These are phyloP conservation scores for Lasiosphaeriaceae sp. DNA, from an alignment of 495 filamentous ascomycete genomes.

Conservation along the genomic window DNA sequence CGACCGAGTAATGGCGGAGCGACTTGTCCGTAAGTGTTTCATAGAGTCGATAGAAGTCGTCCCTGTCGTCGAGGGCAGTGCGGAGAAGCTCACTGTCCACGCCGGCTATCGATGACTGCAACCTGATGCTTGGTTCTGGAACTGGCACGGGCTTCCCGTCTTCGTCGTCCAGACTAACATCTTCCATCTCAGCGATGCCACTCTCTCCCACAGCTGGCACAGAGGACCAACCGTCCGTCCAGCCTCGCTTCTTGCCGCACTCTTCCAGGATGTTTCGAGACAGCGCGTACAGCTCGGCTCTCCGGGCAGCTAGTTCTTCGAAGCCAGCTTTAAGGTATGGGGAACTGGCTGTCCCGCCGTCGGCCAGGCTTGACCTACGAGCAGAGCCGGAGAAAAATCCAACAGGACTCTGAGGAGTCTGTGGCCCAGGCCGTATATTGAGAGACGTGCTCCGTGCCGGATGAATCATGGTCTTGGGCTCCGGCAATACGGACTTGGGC, in stretches of 20 bases:
- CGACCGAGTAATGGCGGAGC: constrained; percentile 70
- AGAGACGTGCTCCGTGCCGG: constrained; percentile 55
- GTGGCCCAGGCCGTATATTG: constrained; percentile 23
- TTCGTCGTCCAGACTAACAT: constrained; percentile 46
- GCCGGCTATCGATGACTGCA: constrained; percentile 33
- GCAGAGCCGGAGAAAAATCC: constrained; percentile 38
- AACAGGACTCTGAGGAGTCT: constrained; percentile 42
- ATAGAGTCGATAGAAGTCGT: constrained; percentile 58
- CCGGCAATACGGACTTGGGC: constrained; percentile 50
- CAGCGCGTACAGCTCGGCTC: constrained; percentile 77
- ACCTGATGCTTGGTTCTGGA: constrained; percentile 5
- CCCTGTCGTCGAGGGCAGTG: constrained; percentile 45
- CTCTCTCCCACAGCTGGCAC: constrained; percentile 55
- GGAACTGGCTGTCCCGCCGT: constrained; percentile 28
- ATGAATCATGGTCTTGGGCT: constrained; percentile 63
- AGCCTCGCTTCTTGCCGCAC: constrained; percentile 67
- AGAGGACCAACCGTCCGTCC: constrained; percentile 72
- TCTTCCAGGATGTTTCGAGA: constrained; percentile 74
- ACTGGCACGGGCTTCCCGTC: constrained; percentile 25
- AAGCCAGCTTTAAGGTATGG: constrained; percentile 59
- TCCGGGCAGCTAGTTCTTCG: constrained; percentile 75
- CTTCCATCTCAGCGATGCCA: constrained; percentile 48
- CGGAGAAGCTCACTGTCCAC: constrained; percentile 49
- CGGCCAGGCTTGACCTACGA: constrained; percentile 17
- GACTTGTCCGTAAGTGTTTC: constrained; percentile 68